Evolutionary conservation across 768 basidiomycete genomes (phyloP).

Genomic region (Tylopilus sp.): DNA sequence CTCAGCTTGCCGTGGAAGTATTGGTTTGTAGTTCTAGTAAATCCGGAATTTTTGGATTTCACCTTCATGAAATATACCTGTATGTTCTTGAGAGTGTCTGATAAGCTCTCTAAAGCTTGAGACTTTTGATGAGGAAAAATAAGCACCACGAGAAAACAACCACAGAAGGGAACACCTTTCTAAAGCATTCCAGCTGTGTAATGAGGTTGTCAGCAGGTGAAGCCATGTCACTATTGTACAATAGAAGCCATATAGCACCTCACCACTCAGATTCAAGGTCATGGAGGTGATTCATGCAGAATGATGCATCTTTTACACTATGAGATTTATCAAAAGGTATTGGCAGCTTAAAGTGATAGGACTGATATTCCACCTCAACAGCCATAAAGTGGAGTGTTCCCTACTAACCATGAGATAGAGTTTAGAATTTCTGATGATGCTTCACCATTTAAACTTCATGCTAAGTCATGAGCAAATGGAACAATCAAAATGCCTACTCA

Average conservation of each 20-base stretch:
- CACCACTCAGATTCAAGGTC: conserved; percentile 15
- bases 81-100: no score
- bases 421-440: background rate
- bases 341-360: background rate
- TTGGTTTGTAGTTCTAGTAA: no score
- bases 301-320: background rate
- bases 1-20: no score
- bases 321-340: no score
- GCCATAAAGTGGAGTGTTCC: background rate
- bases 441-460: conserved; percentile 9
- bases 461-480: background rate
- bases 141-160: no score
- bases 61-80: no score
- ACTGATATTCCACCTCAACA: background rate
- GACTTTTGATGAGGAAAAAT: no score
- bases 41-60: no score
- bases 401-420: background rate
- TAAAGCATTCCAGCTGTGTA: background rate
- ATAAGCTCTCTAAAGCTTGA: no score
- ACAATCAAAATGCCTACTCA: background rate
- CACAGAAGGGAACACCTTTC: background rate
- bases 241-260: conserved; percentile 2
- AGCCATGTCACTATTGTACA: background rate
- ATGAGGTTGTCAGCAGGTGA: background rate
- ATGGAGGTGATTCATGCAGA: conserved; percentile 14